Percentiles rank a stretch among this genome's conserved stretches.
Evolutionary conservation across 1,284 basidiomycete genomes (phyloP).

Genomic region (Cutaneotrichosporon sp.): DNA sequence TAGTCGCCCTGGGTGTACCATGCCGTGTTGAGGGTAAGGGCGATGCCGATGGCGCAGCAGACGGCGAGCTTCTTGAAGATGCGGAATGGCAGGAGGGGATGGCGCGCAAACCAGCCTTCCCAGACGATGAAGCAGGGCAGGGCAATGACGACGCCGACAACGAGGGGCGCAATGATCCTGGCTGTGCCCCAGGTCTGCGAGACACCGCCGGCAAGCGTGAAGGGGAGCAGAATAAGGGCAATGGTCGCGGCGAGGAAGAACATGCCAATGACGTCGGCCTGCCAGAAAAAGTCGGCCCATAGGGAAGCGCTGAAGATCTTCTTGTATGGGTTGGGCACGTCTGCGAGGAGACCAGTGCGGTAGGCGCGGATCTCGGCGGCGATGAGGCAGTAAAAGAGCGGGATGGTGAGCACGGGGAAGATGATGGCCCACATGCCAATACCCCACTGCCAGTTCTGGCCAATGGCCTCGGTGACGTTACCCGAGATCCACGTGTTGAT

Average conservation of each 20-base stretch:
- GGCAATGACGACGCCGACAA: constrained; percentile 42
- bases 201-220: constrained; percentile 43
- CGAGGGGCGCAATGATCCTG: constrained; percentile 44
- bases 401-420: constrained; percentile 42
- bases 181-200: constrained; percentile 33
- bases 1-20: constrained; percentile 48
- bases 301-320: constrained; percentile 7
- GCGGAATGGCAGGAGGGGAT: constrained; percentile 46
- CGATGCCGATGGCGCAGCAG: constrained; percentile 43
- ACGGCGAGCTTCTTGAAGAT: constrained; percentile 47
- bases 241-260: constrained; percentile 31
- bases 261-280: constrained; percentile 46
- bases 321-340: constrained; percentile 32
- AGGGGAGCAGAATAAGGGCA: constrained; percentile 40
- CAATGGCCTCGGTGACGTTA: constrained; percentile 22
- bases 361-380: constrained; percentile 34
- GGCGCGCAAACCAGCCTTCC: constrained; percentile 41
- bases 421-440: constrained; percentile 51
- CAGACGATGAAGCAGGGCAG: constrained; percentile 46
- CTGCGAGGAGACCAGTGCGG: constrained; percentile 19
- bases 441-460: constrained; percentile 43
- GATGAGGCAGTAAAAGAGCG: constrained; percentile 40
- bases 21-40: constrained; percentile 45
- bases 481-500: constrained; percentile 24
- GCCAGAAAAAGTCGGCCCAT: constrained; percentile 46